Base-by-base conservation (phyloP, 306 rosid species). In the Rosa multiflora region DNA sequence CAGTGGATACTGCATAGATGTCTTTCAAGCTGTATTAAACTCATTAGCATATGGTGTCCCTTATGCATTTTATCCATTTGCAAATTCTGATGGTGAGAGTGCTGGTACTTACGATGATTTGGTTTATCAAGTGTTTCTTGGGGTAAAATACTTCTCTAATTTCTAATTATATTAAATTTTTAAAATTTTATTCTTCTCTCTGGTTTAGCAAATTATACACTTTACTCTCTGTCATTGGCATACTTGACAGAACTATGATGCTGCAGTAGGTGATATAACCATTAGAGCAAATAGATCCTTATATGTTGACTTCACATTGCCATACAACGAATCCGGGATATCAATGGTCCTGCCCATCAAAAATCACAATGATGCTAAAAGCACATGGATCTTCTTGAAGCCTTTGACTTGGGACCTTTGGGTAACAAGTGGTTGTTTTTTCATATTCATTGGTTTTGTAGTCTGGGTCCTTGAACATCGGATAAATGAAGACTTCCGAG, bases 321-420 rank as follows among this genome's bases (percentile, higher is more conserved):
- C 94, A 0, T 90, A 78, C 74, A 87, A 88, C 5, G 90, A 92
- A 79, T 86, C 97, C 3, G 94, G 93, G 1, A 85, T 90, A 10
- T 82, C 91, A 29, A 83, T 90, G 87, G 78, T 92, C 0, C 1
- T 29, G 29, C 84, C 84, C 4, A 63, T 59, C 29, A 29, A 18
- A 75, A n/a, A 55, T 2, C 37, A 56, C 48, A 47, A 1, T 26
- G 67, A n/a, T 29, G 29, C 29, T 29, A 79, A 73, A 40, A 79
- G 70, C 3, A 76, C 84, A 9, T 87, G 82, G 89, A 80, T 76
- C 10, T 86, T 84, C 84, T 56, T 87, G 62, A 84, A 69, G 78
- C 90, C 87, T 11, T 62, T 84, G 14, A 73, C 88, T 23, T 70
- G 66, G 86, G 74, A 64, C 0, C 79, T 87, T 0, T 84, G 90